These are phyloP conservation scores for Trichosporon faecale DNA, from an alignment of 1,284 basidiomycete genomes.

Conservation along the genomic window DNA sequence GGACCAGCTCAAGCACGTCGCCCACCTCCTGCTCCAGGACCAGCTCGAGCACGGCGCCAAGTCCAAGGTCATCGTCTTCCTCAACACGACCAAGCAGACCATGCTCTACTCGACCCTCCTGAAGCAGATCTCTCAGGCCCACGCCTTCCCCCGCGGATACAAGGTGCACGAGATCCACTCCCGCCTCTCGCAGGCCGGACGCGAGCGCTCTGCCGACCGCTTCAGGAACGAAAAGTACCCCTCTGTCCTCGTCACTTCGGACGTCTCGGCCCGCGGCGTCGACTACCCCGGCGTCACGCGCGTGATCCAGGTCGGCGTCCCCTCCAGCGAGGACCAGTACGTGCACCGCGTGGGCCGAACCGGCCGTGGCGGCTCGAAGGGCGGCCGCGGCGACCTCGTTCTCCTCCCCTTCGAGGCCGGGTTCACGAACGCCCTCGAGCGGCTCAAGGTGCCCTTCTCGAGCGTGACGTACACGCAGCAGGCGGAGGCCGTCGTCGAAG, in stretches of 20 bases:
- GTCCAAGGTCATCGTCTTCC: constrained; percentile 83
- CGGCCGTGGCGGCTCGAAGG: constrained; percentile 65
- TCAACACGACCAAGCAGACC: constrained; percentile 84
- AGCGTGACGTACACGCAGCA: constrained; percentile 57
- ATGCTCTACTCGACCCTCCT: constrained; percentile 69
- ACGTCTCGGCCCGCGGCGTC: constrained; percentile 85
- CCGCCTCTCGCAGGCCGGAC: constrained; percentile 65
- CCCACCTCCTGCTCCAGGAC: constrained; percentile 83
- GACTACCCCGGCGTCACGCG: constrained; percentile 88
- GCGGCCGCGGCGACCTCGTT: constrained; percentile 83
- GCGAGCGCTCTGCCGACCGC: constrained; percentile 62
- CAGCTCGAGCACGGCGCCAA: constrained; percentile 69
- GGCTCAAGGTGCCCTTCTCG: constrained; percentile 65
- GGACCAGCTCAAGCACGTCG: constrained; percentile 73
- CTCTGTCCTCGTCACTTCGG: constrained; percentile 76
- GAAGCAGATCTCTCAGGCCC: constrained; percentile 57
- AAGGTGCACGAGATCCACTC: constrained; percentile 82
- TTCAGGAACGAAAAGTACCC: constrained; percentile 66
- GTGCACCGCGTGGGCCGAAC: constrained; percentile 90
- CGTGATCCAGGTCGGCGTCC: constrained; percentile 88
- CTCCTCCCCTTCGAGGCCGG: constrained; percentile 77
- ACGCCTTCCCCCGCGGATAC: constrained; percentile 55
- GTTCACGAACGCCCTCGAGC: constrained; percentile 66
- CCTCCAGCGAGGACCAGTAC: constrained; percentile 70
- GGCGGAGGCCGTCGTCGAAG: constrained; percentile 57